Base-by-base conservation (phyloP, 306 rosid genomes). In the Ceratonia siliqua region DNA sequence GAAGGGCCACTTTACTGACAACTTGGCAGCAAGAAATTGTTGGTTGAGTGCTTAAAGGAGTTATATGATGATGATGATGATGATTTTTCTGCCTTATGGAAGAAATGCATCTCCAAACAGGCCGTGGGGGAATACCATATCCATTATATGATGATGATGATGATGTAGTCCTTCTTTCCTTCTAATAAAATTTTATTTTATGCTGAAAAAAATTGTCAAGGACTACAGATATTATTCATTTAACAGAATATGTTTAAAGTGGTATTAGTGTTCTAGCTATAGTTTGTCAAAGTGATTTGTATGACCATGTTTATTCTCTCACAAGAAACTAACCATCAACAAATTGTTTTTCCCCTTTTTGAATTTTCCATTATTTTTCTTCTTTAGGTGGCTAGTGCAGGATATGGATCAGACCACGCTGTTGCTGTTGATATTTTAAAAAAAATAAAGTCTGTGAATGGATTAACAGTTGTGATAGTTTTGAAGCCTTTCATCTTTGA, bases 401-500 rank as follows among this genome's bases (percentile, higher is more conserved):
- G 97, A 69, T 90, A 94, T 83, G 95, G 96, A 70, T 78, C 77
- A 68, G 96, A 90, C 79, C 81, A 88, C 77, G 73, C 80, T 22
- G 81, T 85, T 68, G 91, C 88, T 21, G 75, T 83, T 38, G 89
- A 88, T 70, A 82, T 90, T 83, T 84, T 94, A 46, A 87, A 86
- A 73, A 75, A 85, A 4, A 72, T 87, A 79, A 91, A 89, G 82
- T 87, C 93, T 49, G 82, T 80, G 59, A 85, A 81, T 83, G 96
- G 94, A 75, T 86, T 88, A 74, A 84, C 89, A 17, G 83, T 88
- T 72, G 85, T 86, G 46, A 80, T 91, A 74, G 81, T 94, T 71
- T 83, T 94, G 81, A 90, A 91, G 84, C 97, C 98, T 52, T 94
- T 94, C 84, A 87, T 87, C 86, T 94, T 94, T 72, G 98, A 94